Base-by-base conservation (phyloP, 352 stramenopile species). In the Phytopythium helicoides region DNA sequence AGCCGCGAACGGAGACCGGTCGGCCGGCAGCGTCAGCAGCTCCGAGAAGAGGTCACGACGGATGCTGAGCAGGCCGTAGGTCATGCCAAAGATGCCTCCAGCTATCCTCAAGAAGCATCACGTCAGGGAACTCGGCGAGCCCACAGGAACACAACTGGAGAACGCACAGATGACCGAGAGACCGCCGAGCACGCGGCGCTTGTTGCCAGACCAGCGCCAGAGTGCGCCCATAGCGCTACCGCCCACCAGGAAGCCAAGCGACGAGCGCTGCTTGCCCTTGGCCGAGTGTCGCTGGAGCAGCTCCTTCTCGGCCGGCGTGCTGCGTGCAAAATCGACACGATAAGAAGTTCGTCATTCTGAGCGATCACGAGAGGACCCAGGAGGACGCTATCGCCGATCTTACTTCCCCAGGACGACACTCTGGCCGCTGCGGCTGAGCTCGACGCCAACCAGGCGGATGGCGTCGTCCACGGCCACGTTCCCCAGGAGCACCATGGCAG, bases 1-100 rank as follows among this genome's bases (percentile, higher is more conserved):
- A 35, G 40, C 47, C 0, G 82, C 79, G 58, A 92, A 90, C 4
- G 73, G 77, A 12, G 82, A 92, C 41, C 81, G 68, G 4, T 90
- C 79, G 9, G 66, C 59, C 15, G 82, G 79, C 15, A 92, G 58
- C 52, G 73, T 73, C 37, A 92, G 62, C 4, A 92, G 63, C 49
- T 92, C 79, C 33, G 71, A 64, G 39, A 92, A 88, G 34, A 90
- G 60, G 15, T 82, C 66, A 11, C 68, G 67, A 46, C 82, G 82
- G 50, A 92, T 84, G 42, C 71, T 88, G 41, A 89, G 63, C 16
- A 87, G 66, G 7, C 81, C 79, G 35, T 89, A 89, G 9, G 76
- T 83, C 51, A 76, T 74, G 35, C 81, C 78, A 37, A 76, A 64
- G 38, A 92, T 34, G 14, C 64, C 68, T 16, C 78, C 75, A 58